These are phyloP conservation scores for Passiflora organensis DNA, from an alignment of 345 rosid genomes.

Conservation along the genomic window DNA sequence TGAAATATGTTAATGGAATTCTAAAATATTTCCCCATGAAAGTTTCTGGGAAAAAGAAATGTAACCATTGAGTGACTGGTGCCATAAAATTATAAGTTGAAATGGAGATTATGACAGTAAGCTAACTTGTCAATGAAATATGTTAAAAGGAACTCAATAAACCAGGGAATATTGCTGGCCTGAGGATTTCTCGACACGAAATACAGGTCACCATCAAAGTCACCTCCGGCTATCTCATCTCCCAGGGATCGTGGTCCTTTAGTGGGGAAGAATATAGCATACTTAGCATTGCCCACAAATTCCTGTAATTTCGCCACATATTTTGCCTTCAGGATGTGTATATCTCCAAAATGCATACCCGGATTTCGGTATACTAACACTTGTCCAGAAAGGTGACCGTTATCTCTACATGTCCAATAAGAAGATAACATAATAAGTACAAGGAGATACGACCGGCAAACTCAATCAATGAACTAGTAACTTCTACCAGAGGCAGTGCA, in stretches of 20 bases:
- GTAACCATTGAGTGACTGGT: too few species aligned
- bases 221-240: constrained; percentile 78
- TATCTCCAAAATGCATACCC: constrained; percentile 82
- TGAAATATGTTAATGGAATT: too few species aligned
- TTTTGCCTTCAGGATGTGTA: constrained; percentile 58
- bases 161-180: constrained; percentile 33
- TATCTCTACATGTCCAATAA: constrained; percentile 34
- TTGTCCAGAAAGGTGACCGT: constrained; percentile 68
- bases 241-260: constrained; percentile 69
- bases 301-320: constrained; percentile 50
- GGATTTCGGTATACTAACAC: constrained; percentile 79
- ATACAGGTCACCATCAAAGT: constrained; percentile 73
- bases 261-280: constrained; percentile 62
- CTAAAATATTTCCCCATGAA: neutral
- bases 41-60: too few species aligned
- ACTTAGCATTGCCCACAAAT: constrained; percentile 65
- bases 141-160: neutral
- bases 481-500: neutral
- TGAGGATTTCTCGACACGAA: constrained; percentile 66
- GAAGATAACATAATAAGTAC: neutral
- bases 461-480: neutral
- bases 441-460: neutral
- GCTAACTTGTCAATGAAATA: neutral
- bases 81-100: neutral
- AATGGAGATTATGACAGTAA: neutral